Base-by-base conservation (phyloP, 805 yeast species). In the Wickerhamomyces tratensis region DNA sequence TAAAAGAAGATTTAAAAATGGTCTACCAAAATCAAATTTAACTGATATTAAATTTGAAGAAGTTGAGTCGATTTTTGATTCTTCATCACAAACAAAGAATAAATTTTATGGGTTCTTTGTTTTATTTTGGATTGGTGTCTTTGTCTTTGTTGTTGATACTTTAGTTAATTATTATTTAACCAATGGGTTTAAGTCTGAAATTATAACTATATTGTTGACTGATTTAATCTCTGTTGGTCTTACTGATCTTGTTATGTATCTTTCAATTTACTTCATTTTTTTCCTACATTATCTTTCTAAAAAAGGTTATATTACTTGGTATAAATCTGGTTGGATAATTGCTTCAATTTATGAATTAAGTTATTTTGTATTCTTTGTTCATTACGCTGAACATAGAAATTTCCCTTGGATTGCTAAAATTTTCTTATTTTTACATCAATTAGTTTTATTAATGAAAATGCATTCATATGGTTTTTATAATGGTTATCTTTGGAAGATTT, bases 351-450 rank as follows among this genome's bases (percentile, higher is more conserved):
- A 64, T 54, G 94, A 88, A 54, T 40, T 77, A 6, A 43, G 49
- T 0, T 82, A 72, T 53, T 56, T 86, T 10, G 42, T 62, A 9
- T 70, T 73, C 43, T 84, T 77, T 65, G 56, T 80, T 37, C 61
- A 67, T 48, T 68, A 77, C 53, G 77, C 93, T 5, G 76, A 80
- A 37, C 57, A 57, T 39, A 60, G 66, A 57, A 65, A 71, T 36
- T 84, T 74, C 53, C 87, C 94, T 11, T 93, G 98, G 98, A 84
- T 89, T 40, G 95, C 87, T 2, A 79, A 80, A 55, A 89, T 89
- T 37, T 93, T 86, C 54, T 63, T 93, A 47, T 74, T 86, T 46
- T 66, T 93, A 41, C 98, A 93, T 58, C 77, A 88, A 10, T 67
- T 87, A 39, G 98, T 93, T 2, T 67, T 88, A 49, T 58, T 94